phyloP scores from a whole-genome alignment of 805 yeast genomes.

The Candida ovalis region DNA sequence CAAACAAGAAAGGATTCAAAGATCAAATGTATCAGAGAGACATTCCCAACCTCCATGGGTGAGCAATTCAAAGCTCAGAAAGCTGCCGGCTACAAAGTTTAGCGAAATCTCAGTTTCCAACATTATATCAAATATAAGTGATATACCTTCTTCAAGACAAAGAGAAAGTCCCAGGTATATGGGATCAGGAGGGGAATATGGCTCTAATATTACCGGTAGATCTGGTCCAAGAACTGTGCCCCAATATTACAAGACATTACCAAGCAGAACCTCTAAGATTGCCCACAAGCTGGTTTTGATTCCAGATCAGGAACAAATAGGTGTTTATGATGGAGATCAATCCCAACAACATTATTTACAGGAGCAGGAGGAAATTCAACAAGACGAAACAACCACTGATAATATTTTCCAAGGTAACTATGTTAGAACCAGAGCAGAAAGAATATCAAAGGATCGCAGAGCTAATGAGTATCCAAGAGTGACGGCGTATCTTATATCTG shows the following conservation, averaged over 20 bases:
- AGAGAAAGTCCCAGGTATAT: constrained; percentile 25
- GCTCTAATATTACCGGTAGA: constrained; percentile 12
- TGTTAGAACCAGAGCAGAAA: constrained; percentile 43
- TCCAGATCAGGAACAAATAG: constrained; percentile 51
- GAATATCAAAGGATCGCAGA: constrained; percentile 54
- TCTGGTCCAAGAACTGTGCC: constrained; percentile 34
- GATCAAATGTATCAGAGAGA: constrained; percentile 15
- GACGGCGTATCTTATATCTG: constrained; percentile 89
- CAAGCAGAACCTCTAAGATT: constrained; percentile 77
- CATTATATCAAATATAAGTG: constrained; percentile 72
- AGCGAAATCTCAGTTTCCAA: constrained; percentile 80
- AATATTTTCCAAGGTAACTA: constrained; percentile 31
- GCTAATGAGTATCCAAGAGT: constrained; percentile 72
- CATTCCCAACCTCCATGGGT: constrained; percentile 15
- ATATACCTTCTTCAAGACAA: constrained; percentile 74
- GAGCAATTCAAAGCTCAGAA: constrained; percentile 6
- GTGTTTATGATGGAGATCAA: background rate
- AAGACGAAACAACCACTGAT: constrained; percentile 29
- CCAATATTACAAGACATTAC: constrained; percentile 51
- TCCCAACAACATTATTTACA: constrained; percentile 1
- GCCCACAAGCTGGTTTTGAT: constrained; percentile 83
- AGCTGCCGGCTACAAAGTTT: constrained; percentile 38
- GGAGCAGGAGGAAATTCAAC: constrained; percentile 10
- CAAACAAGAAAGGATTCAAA: constrained; percentile 25
- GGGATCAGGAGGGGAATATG: constrained; percentile 10